Conservation (phyloP, 1,139 yeast species). For the Blastobotrys apis region DNA sequence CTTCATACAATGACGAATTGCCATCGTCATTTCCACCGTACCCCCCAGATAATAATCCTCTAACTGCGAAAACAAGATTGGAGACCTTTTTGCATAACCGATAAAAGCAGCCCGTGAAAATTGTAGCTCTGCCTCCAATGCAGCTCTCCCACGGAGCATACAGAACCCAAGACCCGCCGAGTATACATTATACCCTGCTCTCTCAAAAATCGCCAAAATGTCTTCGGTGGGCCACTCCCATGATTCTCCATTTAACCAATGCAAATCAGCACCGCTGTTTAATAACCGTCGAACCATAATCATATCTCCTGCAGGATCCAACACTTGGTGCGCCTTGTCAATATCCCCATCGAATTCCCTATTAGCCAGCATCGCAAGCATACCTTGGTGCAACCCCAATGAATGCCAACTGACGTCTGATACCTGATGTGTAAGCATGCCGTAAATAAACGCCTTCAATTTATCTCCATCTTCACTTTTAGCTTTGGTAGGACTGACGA, state of each 20-base stretch:
- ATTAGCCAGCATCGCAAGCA: slow-evolving; percentile 44
- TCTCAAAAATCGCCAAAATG: slow-evolving; percentile 35
- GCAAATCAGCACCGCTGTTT: slow-evolving; percentile 26
- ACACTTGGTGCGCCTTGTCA: slow-evolving; percentile 45
- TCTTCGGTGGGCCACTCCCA: slow-evolving; percentile 47
- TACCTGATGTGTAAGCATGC: slow-evolving; percentile 53
- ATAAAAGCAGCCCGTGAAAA: slow-evolving; percentile 32
- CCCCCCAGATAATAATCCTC: slow-evolving; percentile 53
- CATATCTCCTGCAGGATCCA: slow-evolving; percentile 60
- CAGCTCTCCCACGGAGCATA: slow-evolving; percentile 49
- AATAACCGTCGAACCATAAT: slow-evolving; percentile 41
- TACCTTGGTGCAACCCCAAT: slow-evolving; percentile 47
- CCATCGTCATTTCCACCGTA: slow-evolving; percentile 41
- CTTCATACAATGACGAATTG: slow-evolving; percentile 39
- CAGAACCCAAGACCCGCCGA: slow-evolving; percentile 39
- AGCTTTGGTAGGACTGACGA: not conserved
- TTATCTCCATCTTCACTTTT: slow-evolving; percentile 7
- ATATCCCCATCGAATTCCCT: slow-evolving; percentile 48
- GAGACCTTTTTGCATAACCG: slow-evolving; percentile 40
- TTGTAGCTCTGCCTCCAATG: slow-evolving; percentile 42
- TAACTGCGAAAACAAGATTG: slow-evolving; percentile 40
- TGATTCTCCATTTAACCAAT: slow-evolving; percentile 30
- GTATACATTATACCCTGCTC: slow-evolving; percentile 35
- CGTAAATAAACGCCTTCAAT: slow-evolving; percentile 50
- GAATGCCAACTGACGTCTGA: slow-evolving; percentile 65